Percentiles rank a stretch among this genome's conserved stretches.
Conservation (phyloP, 306 rosid genomes). For the Elaeagnus macrophylla region DNA sequence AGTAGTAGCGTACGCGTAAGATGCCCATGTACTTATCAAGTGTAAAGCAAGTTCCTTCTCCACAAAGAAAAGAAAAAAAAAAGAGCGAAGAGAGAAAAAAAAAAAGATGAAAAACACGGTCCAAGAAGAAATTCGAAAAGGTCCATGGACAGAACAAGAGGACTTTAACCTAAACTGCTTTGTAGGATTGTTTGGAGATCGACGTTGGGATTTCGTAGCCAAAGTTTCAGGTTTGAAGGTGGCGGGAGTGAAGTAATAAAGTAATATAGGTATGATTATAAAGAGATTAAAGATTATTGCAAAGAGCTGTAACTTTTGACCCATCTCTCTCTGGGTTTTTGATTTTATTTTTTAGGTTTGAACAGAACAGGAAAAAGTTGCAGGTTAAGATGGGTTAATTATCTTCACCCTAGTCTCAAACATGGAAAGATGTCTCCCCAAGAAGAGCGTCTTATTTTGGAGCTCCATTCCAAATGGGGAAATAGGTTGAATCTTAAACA, state of each 20-base stretch:
- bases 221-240: conserved; percentile 99
- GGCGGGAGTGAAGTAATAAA: conserved; percentile 74
- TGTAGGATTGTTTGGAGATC: conserved; percentile 85
- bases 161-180: conserved; percentile 64
- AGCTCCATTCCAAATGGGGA: conserved; percentile 93
- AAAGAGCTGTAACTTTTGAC: conserved; percentile 37
- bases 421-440: conserved; percentile 82
- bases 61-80: not conserved
- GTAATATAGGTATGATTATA: conserved; percentile 50
- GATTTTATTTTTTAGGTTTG: conserved; percentile 49
- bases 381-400: conserved; percentile 92
- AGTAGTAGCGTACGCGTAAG: no score
- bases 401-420: conserved; percentile 93
- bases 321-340: conserved; percentile 15
- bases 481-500: conserved; percentile 55
- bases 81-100: not conserved
- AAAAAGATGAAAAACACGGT: conserved; percentile 19
- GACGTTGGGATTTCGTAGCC: conserved; percentile 93
- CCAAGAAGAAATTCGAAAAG: conserved; percentile 52
- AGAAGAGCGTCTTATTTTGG: conserved; percentile 77
- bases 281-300: conserved; percentile 25
- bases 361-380: conserved; percentile 98
- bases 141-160: conserved; percentile 98
- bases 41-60: no score
- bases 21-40: no score